Base-by-base conservation (phyloP, 2,329 filamentous ascomycete genomes). In the Didymella pomorum region DNA sequence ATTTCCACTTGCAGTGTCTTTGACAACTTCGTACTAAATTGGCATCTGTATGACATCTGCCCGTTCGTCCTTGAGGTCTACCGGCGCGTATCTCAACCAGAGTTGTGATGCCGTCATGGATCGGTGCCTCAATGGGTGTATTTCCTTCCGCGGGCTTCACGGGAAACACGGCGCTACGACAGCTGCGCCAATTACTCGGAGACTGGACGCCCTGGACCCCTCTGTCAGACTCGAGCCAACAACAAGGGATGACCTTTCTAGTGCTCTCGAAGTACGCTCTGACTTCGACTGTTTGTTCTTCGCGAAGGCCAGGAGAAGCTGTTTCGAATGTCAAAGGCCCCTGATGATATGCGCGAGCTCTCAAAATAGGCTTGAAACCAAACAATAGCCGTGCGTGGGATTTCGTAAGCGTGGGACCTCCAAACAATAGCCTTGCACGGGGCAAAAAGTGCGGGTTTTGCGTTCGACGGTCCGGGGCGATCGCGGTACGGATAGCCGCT, bases 331-430 rank as follows among this genome's bases (percentile, higher is more conserved):
- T 50, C 28, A 21, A 18, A 21, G 14, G 23, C 42, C 43, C 44
- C 23, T 35, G 41, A 23, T 33, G 29, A 31, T 14, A 41, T 23
- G 18, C 20, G 29, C 25, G 31, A 18, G 45, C 29, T 21, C 37
- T 51, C 20, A 28, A 58, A 59, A 50, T 56, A 55, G 45, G 28
- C 29, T 35, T 62, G 60, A 62, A 56, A 62, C 60, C 44, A 60
- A 62, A 57, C 56, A 57, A 54, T 46, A 54, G 52, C 46, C 35
- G 51, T 46, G 46, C 50, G 33, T 51, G 45, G 51, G 35, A 42
- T 28, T 58, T 26, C 25, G 23, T 43, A 39, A 57, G 41, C 20
- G 28, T 41, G 28, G 28, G 37, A n/a, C 43, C 33, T 50, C 29
- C 52, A 59, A 53, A 56, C 47, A 52, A 39, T 51, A 12, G 33